phyloP scores from a whole-genome alignment of 345 rosid species.

The Pistacia integerrima region DNA sequence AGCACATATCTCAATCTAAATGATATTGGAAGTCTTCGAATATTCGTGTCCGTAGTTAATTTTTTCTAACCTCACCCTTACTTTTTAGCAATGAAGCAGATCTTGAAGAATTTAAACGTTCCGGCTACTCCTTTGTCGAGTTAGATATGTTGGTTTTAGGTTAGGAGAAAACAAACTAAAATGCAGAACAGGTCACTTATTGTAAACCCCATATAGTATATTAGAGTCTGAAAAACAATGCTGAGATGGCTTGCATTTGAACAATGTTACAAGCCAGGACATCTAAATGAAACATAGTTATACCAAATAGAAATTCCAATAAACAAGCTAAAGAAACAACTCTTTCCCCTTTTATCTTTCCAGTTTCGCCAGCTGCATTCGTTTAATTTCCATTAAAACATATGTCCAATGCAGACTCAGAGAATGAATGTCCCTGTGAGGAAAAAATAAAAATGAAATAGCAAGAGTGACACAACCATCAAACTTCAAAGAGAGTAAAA shows the following conservation, averaged over 20 bases:
- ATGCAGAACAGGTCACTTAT: conserved; percentile 6
- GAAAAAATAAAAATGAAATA: background rate
- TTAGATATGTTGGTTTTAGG: background rate
- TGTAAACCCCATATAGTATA: background rate
- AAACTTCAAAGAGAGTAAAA: background rate
- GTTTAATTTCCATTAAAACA: background rate
- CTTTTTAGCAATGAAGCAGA: background rate
- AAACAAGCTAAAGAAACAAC: background rate
- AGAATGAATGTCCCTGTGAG: background rate
- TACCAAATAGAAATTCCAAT: conserved; percentile 9
- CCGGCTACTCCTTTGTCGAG: background rate
- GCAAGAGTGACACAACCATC: background rate
- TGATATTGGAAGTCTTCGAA: no score
- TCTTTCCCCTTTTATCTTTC: background rate
- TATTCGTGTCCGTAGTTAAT: no score
- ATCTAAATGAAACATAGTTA: conserved; percentile 7
- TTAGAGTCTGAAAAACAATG: conserved; percentile 2
- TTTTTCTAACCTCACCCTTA: no score
- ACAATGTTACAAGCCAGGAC: conserved; percentile 12
- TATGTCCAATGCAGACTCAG: background rate
- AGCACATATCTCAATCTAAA: no score
- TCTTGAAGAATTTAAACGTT: background rate
- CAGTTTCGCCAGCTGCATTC: conserved; percentile 14
- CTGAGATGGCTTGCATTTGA: conserved; percentile 12
- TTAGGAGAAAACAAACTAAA: background rate